Conservation (phyloP, 208 protist genomes). For the Blechomonas ayalai region DNA sequence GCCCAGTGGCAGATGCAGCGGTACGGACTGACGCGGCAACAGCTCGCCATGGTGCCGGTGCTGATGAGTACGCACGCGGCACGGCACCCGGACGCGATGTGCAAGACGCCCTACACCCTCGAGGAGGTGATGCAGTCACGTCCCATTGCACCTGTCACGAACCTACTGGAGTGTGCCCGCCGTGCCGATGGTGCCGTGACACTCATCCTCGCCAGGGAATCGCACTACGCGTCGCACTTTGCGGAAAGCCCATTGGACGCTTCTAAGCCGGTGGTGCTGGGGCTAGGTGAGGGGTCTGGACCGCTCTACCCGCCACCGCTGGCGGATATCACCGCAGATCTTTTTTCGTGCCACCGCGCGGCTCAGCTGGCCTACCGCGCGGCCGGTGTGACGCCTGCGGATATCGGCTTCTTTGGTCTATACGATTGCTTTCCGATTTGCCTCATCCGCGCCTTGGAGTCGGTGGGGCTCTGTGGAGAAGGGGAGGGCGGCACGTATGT, state of each 20-base stretch:
- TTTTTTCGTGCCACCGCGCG: slow-evolving; percentile 55
- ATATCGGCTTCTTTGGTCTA: slow-evolving; percentile 75
- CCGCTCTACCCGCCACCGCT: slow-evolving; percentile 54
- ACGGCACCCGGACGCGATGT: slow-evolving; percentile 64
- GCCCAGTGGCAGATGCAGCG: slow-evolving; percentile 67
- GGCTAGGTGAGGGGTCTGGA: slow-evolving; percentile 49
- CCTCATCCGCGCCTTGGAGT: slow-evolving; percentile 63
- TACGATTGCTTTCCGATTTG: slow-evolving; percentile 85
- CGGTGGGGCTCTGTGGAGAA: slow-evolving; percentile 38
- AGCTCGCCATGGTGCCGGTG: slow-evolving; percentile 70
- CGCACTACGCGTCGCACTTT: slow-evolving; percentile 27
- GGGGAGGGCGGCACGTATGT: slow-evolving; percentile 54
- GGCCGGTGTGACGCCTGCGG: slow-evolving; percentile 27
- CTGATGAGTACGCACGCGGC: slow-evolving; percentile 57
- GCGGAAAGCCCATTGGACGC: slow-evolving; percentile 1
- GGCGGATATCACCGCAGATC: slow-evolving; percentile 35
- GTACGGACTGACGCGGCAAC: slow-evolving; percentile 55
- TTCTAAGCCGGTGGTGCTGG: slow-evolving; percentile 25
- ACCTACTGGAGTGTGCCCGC: slow-evolving; percentile 49
- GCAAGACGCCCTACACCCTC: slow-evolving; percentile 22
- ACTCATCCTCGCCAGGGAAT: slow-evolving; percentile 43
- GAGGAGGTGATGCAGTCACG: slow-evolving; percentile 36
- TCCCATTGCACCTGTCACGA: slow-evolving; percentile 43
- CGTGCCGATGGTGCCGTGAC: slow-evolving; percentile 61
- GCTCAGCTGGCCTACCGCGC: slow-evolving; percentile 34